Base-by-base conservation (phyloP, 2,329 filamentous ascomycete species). In the Aspergillus bombycis region DNA sequence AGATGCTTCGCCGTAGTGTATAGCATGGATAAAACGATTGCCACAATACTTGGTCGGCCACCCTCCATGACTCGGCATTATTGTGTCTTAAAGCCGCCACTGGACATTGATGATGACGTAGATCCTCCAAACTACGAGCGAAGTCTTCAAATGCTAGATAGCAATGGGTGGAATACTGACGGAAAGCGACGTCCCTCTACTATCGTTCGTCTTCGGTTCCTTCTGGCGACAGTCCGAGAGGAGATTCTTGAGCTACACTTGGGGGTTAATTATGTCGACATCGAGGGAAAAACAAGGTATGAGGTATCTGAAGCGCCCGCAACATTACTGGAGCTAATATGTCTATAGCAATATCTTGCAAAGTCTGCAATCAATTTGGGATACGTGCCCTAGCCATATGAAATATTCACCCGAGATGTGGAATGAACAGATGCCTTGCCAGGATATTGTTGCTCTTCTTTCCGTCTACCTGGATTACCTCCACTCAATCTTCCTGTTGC, bases 81-180 rank as follows among this genome's bases (percentile, higher is more conserved):
- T 53, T 59, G 57, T 45, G 46, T 52, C 8, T 30, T 59, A 8
- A 43, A 59, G 30, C 57, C 57, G 19, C 57, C 57, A 34, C n/a
- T 59, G 19, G 57, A 59, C 45, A 34, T 59, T 19, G 57, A 59
- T n/a, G 43, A 59, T 23, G 57, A 52, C n/a, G 36, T 50, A 10
- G 45, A 52, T 48, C 8, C 14, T 16, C 28, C 19, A 10, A 12
- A 41, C 2, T 50, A 52, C 12, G 57, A 59, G 32, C n/a, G n/a
- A 4, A 43, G 36, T 14, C 57, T 59, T 14, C 46, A 14, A 26
- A 50, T 38, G 45, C 50, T 59, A 34, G 30, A 59, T 16, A 14
- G 26, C 7, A 48, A 52, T 19, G 57, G 57, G 23, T 59, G 57
- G 57, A 59, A 59, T 50, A 23, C 19, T 11, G 57, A 59, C 34